phyloP scores from a whole-genome alignment of 495 filamentous ascomycete species.

The Lophiostoma macrostomum region DNA sequence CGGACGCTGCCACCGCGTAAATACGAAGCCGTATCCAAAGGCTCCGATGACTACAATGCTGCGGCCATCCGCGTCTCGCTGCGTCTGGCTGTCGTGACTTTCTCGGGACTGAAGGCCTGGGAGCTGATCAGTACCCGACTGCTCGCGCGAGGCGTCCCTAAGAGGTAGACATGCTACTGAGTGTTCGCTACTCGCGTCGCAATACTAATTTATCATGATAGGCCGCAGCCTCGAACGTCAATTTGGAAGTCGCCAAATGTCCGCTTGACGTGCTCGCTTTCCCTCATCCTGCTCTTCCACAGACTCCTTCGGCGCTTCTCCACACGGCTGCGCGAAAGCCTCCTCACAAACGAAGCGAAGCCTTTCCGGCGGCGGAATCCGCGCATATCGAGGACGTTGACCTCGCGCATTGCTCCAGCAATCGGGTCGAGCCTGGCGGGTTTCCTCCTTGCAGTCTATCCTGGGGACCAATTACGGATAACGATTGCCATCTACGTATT shows the following conservation, averaged over 20 bases:
- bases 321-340: constrained; percentile 67
- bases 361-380: constrained; percentile 84
- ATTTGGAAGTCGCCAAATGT: constrained; percentile 68
- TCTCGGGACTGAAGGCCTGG: constrained; percentile 66
- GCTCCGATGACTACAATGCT: constrained; percentile 70
- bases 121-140: constrained; percentile 50
- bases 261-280: constrained; percentile 75
- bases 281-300: constrained; percentile 80
- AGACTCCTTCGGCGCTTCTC: constrained; percentile 90
- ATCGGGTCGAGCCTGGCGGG: constrained; percentile 85
- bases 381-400: constrained; percentile 65
- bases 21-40: constrained; percentile 51
- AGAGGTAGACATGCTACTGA: constrained; percentile 38
- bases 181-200: background rate
- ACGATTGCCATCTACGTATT: constrained; percentile 75
- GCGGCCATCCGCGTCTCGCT: constrained; percentile 73
- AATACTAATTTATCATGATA: constrained; percentile 1
- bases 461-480: constrained; percentile 70
- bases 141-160: constrained; percentile 40
- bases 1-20: constrained; percentile 58
- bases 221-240: constrained; percentile 46
- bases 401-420: constrained; percentile 78
- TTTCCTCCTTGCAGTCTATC: constrained; percentile 73
- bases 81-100: constrained; percentile 70
- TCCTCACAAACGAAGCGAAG: constrained; percentile 69